Evolutionary conservation across 139 green algal species (phyloP).

Genomic region (Choricystis sp.): DNA sequence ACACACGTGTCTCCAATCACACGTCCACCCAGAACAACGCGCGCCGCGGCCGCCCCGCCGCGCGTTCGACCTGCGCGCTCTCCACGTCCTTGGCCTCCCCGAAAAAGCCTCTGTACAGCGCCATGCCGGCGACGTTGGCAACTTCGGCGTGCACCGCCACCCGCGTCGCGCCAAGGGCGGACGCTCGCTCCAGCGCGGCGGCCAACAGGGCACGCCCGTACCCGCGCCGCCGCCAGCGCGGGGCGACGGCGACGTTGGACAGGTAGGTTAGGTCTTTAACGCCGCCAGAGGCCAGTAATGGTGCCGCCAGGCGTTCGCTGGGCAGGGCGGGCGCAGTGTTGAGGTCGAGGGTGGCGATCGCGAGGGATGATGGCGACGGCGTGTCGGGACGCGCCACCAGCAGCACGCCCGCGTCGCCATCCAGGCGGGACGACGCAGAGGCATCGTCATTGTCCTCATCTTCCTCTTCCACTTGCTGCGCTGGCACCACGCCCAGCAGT

Average conservation of each 20-base stretch:
- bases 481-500: neutral
- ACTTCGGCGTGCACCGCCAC: neutral
- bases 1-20: too few relatives aligned
- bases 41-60: too few relatives aligned
- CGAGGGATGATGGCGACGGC: too few relatives aligned
- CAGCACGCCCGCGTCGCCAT: too few relatives aligned
- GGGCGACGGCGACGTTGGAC: constrained; percentile 56
- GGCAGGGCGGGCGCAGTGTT: constrained; percentile 49
- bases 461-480: too few relatives aligned
- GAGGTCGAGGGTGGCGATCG: constrained; percentile 50
- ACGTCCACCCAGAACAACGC: too few relatives aligned
- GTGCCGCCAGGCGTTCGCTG: constrained; percentile 50
- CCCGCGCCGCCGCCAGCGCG: constrained; percentile 21
- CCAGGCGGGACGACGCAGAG: too few relatives aligned
- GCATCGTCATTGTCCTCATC: too few relatives aligned
- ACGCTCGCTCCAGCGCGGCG: neutral
- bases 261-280: constrained; percentile 35
- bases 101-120: neutral
- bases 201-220: constrained; percentile 5
- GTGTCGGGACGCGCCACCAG: too few relatives aligned
- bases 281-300: constrained; percentile 9
- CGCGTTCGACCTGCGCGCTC: neutral
- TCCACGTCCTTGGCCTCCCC: too few relatives aligned
- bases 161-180: neutral
- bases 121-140: neutral